phyloP scores from a whole-genome alignment of 2,329 filamentous ascomycete genomes.

The Neocatenulostroma microsporum region DNA sequence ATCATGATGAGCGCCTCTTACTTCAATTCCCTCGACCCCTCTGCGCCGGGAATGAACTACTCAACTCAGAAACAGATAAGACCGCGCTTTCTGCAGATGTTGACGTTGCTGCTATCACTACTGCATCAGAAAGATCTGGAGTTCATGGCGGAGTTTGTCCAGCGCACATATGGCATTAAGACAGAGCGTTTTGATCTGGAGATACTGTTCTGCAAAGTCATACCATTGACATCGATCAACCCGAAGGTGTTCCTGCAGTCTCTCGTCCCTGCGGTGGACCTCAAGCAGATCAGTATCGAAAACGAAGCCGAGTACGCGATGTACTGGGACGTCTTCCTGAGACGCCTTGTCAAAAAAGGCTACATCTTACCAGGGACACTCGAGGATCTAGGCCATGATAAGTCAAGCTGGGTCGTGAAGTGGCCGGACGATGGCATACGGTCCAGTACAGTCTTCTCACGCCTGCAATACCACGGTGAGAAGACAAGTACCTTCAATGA shows the following conservation, averaged over 20 bases:
- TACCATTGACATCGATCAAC: conserved; percentile 6
- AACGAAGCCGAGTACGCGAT: not conserved
- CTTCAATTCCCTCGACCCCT: conserved; percentile 6
- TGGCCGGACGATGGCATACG: conserved; percentile 6
- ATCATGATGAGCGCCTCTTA: conserved; percentile 6
- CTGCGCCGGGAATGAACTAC: not conserved
- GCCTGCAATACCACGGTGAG: conserved; percentile 7
- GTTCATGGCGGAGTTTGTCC: conserved; percentile 5
- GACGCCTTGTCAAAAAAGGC: conserved; percentile 1
- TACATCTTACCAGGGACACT: conserved; percentile 6
- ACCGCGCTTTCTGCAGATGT: conserved; percentile 6
- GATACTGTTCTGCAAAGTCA: conserved; percentile 4
- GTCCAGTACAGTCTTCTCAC: conserved; percentile 4
- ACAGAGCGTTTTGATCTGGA: conserved; percentile 2
- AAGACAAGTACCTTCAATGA: conserved; percentile 6
- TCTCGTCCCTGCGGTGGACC: conserved; percentile 3
- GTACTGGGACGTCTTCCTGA: conserved; percentile 4
- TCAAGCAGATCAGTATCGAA: not conserved
- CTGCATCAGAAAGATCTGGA: conserved; percentile 1
- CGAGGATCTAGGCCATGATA: conserved; percentile 3
- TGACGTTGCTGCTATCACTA: conserved; percentile 5
- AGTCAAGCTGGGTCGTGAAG: conserved; percentile 5
- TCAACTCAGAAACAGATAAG: conserved; percentile 3
- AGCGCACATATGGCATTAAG: conserved; percentile 6
- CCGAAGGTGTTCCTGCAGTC: conserved; percentile 5